Conservation (phyloP, 2,329 filamentous ascomycete species). For the Xylaria sp. region DNA sequence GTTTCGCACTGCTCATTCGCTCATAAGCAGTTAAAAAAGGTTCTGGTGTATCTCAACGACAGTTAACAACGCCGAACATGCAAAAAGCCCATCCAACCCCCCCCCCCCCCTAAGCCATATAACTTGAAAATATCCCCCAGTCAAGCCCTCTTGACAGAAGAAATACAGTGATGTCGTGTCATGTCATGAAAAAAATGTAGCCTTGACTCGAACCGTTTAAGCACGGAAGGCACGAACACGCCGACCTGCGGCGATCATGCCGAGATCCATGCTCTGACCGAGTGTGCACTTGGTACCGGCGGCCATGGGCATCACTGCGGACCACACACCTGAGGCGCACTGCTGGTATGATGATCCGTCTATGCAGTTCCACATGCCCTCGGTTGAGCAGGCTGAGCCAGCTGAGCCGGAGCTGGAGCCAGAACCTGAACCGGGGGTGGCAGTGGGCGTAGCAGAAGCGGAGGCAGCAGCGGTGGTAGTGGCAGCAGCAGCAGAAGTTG, state of each 20-base stretch:
- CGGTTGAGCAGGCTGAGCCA: constrained; percentile 47
- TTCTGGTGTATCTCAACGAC: no score
- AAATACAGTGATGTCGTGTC: neutral
- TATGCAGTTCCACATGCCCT: constrained; percentile 62
- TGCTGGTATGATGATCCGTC: constrained; percentile 58
- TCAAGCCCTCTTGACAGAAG: no score
- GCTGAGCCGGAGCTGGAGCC: constrained; percentile 34
- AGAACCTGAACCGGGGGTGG: constrained; percentile 28
- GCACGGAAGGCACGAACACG: constrained; percentile 35
- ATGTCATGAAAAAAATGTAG: neutral
- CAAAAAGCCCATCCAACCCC: no score
- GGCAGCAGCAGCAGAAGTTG: constrained; percentile 21
- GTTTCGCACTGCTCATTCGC: no score
- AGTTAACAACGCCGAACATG: no score
- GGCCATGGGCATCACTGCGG: constrained; percentile 49
- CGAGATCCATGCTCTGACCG: constrained; percentile 49
- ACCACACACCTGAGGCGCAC: constrained; percentile 60
- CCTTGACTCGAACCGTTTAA: constrained; percentile 25
- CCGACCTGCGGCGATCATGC: constrained; percentile 42
- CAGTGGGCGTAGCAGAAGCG: constrained; percentile 21
- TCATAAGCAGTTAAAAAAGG: no score
- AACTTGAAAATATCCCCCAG: no score
- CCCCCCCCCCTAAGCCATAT: no score
- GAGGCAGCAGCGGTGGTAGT: constrained; percentile 32
- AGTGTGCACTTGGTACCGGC: constrained; percentile 52